These are phyloP conservation scores for Asterophora parasitica DNA, from an alignment of 768 basidiomycete species.

Conservation along the genomic window DNA sequence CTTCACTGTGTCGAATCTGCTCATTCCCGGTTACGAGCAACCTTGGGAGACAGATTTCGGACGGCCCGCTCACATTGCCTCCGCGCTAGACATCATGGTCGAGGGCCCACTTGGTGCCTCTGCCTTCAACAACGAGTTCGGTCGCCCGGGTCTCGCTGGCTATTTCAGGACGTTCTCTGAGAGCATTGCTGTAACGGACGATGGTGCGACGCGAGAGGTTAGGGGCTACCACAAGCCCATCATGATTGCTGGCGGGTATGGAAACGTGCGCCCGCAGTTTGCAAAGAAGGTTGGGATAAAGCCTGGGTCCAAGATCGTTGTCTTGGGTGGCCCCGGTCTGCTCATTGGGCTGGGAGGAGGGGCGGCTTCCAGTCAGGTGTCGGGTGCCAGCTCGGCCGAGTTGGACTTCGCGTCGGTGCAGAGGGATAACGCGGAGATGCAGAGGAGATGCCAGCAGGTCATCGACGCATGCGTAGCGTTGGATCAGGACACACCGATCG, in stretches of 20 bases:
- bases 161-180: slow-evolving; percentile 96
- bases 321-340: slow-evolving; percentile 94
- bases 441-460: slow-evolving; percentile 94
- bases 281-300: slow-evolving; percentile 74
- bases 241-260: slow-evolving; percentile 98
- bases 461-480: slow-evolving; percentile 82
- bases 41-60: slow-evolving; percentile 98
- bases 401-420: slow-evolving; percentile 98
- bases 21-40: slow-evolving; percentile 86
- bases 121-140: slow-evolving; percentile 98
- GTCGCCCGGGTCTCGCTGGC: slow-evolving; percentile 85
- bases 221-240: slow-evolving; percentile 99
- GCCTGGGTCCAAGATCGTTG: slow-evolving; percentile 82
- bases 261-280: slow-evolving; percentile 83
- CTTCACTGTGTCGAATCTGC: slow-evolving; percentile 90
- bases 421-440: slow-evolving; percentile 97
- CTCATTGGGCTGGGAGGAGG: slow-evolving; percentile 96
- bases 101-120: slow-evolving; percentile 93
- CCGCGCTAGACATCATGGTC: slow-evolving; percentile 93
- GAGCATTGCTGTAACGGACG: slow-evolving; percentile 51
- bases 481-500: slow-evolving; percentile 66
- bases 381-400: slow-evolving; percentile 86
- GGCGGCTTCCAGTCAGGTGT: slow-evolving; percentile 90
- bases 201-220: slow-evolving; percentile 52
- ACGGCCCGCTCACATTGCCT: slow-evolving; percentile 85